Percentiles rank a stretch among this genome's conserved stretches.
Evolutionary conservation across 768 basidiomycete species (phyloP).

Genomic region (Grammothele lineata): DNA sequence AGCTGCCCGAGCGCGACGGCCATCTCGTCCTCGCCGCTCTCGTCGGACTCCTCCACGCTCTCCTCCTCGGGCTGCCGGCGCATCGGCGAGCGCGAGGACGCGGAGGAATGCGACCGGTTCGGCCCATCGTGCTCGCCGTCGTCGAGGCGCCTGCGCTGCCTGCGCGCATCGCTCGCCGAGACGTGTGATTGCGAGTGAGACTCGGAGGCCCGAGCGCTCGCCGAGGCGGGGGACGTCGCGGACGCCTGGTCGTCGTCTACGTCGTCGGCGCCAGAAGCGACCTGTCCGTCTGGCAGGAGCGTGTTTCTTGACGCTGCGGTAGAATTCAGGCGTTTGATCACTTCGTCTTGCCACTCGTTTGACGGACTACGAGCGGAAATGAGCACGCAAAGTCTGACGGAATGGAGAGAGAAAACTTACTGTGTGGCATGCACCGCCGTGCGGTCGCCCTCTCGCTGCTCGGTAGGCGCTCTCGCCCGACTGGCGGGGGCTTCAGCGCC

Average conservation of each 20-base stretch:
- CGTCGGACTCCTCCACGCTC: slow-evolving; percentile 30
- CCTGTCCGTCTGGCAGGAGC: slow-evolving; percentile 15
- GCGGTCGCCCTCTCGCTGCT: slow-evolving; percentile 17
- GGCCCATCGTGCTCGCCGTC: slow-evolving; percentile 19
- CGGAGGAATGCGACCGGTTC: slow-evolving; percentile 7
- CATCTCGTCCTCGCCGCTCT: slow-evolving; percentile 39
- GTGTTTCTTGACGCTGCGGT: slow-evolving; percentile 25
- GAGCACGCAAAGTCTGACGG: background rate
- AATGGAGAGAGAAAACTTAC: slow-evolving; percentile 35
- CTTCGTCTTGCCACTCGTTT: slow-evolving; percentile 79
- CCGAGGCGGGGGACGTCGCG: slow-evolving; percentile 9
- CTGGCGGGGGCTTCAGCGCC: slow-evolving; percentile 30
- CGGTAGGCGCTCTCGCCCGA: slow-evolving; percentile 18
- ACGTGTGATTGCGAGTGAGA: background rate
- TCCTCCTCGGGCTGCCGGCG: slow-evolving; percentile 15
- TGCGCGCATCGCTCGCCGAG: slow-evolving; percentile 27
- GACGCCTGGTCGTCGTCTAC: slow-evolving; percentile 1
- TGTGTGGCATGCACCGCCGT: slow-evolving; percentile 46
- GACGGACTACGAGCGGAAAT: slow-evolving; percentile 47
- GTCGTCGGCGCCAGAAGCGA: slow-evolving; percentile 9
- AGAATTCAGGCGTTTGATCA: slow-evolving; percentile 32
- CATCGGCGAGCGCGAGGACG: slow-evolving; percentile 15
- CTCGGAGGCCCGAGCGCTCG: background rate
- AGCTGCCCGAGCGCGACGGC: slow-evolving; percentile 80
- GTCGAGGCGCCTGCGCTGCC: slow-evolving; percentile 49